A percentile compares a stretch with the other conserved stretches of the same genome.
Evolutionary conservation across 345 rosid genomes (phyloP).

Genomic region (Arabidopsis arenosa): DNA sequence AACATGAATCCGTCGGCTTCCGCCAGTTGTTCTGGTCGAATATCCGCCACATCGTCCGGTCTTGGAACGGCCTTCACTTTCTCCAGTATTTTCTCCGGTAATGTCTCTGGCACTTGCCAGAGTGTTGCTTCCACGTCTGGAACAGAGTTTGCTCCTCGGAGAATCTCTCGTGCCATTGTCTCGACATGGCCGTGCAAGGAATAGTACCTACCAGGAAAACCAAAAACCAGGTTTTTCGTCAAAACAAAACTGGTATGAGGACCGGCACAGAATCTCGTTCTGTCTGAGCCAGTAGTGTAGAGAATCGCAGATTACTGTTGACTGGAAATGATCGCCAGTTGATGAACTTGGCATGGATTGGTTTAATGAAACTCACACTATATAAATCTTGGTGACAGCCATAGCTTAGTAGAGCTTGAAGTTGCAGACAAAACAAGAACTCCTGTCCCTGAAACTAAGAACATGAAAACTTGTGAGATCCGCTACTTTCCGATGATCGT

Average conservation of each 20-base stretch:
- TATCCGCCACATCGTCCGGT: slow-evolving; percentile 76
- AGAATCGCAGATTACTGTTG: neutral
- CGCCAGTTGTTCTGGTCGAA: slow-evolving; percentile 68
- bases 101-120: slow-evolving; percentile 94
- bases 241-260: slow-evolving; percentile 24
- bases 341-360: neutral
- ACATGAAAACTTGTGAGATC: neutral
- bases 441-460: slow-evolving; percentile 25
- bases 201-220: slow-evolving; percentile 57
- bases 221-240: neutral
- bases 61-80: slow-evolving; percentile 81
- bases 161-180: slow-evolving; percentile 87
- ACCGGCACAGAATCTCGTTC: neutral
- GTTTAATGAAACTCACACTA: slow-evolving; percentile 55
- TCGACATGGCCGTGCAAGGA: slow-evolving; percentile 87
- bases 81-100: slow-evolving; percentile 61
- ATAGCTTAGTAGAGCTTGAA: slow-evolving; percentile 45
- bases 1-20: slow-evolving; percentile 96
- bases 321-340: neutral
- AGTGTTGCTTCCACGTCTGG: slow-evolving; percentile 88
- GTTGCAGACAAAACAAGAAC: slow-evolving; percentile 5
- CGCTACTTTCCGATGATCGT: neutral
- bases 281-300: neutral
- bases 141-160: slow-evolving; percentile 74
- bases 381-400: slow-evolving; percentile 63